These are phyloP conservation scores for Claviceps citrina DNA, from an alignment of 2,329 filamentous ascomycete genomes.

Conservation along the genomic window DNA sequence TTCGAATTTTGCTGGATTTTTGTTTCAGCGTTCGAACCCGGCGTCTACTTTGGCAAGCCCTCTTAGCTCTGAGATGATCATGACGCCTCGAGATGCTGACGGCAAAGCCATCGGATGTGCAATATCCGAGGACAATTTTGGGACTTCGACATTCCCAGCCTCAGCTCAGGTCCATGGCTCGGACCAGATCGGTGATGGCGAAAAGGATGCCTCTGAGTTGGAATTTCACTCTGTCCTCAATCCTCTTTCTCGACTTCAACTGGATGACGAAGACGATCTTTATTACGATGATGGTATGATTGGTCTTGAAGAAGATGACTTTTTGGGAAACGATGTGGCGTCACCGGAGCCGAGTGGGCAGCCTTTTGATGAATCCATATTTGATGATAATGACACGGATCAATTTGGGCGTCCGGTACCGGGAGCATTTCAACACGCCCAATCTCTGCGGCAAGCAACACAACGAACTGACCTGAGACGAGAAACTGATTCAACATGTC, in stretches of 20 bases:
- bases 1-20: slow-evolving; percentile 43
- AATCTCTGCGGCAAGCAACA: slow-evolving; percentile 27
- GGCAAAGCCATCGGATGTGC: slow-evolving; percentile 44
- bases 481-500: slow-evolving; percentile 32
- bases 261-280: slow-evolving; percentile 40
- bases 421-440: slow-evolving; percentile 39
- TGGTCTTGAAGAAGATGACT: slow-evolving; percentile 26
- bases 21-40: slow-evolving; percentile 39
- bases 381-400: slow-evolving; percentile 53
- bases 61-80: slow-evolving; percentile 27
- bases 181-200: slow-evolving; percentile 2
- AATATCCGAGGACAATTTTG: slow-evolving; percentile 30
- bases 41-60: slow-evolving; percentile 36
- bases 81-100: slow-evolving; percentile 39
- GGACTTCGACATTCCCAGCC: slow-evolving; percentile 7
- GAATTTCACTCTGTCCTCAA: slow-evolving; percentile 22
- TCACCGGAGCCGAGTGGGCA: slow-evolving; percentile 32
- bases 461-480: slow-evolving; percentile 19
- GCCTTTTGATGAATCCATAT: slow-evolving; percentile 58
- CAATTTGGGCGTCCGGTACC: slow-evolving; percentile 44
- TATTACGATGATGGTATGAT: slow-evolving; percentile 54
- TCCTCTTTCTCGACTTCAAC: slow-evolving; percentile 3
- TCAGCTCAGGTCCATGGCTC: slow-evolving; percentile 1
- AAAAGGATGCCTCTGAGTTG: slow-evolving; percentile 20
- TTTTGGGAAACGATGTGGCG: slow-evolving; percentile 29